phyloP scores from a whole-genome alignment of 306 rosid genomes.

The Sphenostylis stenocarpa region DNA sequence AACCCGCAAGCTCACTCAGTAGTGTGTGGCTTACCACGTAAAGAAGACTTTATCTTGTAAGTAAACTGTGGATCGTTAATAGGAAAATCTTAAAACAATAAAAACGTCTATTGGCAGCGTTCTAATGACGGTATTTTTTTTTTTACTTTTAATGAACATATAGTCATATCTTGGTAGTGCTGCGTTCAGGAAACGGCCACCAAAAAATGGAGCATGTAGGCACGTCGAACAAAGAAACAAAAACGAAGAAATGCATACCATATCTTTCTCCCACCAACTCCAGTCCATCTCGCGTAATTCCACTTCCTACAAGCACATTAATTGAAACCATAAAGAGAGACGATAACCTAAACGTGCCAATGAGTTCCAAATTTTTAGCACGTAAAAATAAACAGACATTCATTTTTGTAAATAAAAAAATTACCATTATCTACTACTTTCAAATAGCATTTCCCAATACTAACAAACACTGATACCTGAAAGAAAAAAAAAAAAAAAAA shows the following conservation, averaged over 20 bases:
- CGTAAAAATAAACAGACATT: slow-evolving; percentile 14
- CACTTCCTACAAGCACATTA: slow-evolving; percentile 58
- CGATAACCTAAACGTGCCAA: background rate
- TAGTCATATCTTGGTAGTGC: background rate
- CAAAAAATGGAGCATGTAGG: slow-evolving; percentile 2
- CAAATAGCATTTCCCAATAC: slow-evolving; percentile 55
- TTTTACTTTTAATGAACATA: background rate
- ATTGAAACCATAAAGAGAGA: background rate
- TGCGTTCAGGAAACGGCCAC: slow-evolving; percentile 18
- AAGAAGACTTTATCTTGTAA: slow-evolving; percentile 11
- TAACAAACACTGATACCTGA: slow-evolving; percentile 69
- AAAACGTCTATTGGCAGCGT: background rate
- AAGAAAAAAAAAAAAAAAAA: slow-evolving; percentile 28
- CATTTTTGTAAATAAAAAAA: background rate
- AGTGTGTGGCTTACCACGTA: background rate
- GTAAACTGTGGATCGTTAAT: background rate
- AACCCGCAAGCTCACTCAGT: slow-evolving; percentile 2
- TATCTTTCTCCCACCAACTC: slow-evolving; percentile 86
- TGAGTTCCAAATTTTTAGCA: slow-evolving; percentile 21
- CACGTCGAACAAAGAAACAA: background rate
- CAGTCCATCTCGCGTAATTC: slow-evolving; percentile 82
- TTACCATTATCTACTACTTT: slow-evolving; percentile 88
- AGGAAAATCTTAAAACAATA: slow-evolving; percentile 13
- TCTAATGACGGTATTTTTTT: slow-evolving; percentile 8
- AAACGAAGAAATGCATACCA: slow-evolving; percentile 43